These are phyloP conservation scores for Schizothecium vesticola DNA, from an alignment of 495 filamentous ascomycete species.

Conservation along the genomic window DNA sequence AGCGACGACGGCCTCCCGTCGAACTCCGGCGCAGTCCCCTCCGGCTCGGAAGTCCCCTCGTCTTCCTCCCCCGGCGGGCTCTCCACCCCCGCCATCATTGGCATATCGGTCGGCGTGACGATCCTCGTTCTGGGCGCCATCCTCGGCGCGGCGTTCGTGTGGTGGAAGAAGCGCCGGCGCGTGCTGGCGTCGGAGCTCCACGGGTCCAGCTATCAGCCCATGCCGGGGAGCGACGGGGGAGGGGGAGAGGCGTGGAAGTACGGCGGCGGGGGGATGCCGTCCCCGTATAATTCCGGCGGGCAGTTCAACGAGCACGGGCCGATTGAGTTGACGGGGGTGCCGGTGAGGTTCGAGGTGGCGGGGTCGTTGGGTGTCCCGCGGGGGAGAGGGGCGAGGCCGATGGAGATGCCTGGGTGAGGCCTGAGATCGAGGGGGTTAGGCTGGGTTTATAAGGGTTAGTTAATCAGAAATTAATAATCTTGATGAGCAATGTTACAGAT, in stretches of 20 bases:
- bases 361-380: not conserved
- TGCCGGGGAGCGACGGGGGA: not conserved
- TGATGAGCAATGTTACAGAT: not conserved
- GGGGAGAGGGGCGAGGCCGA: not conserved
- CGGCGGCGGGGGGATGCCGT: not conserved
- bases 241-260: not conserved
- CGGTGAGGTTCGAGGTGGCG: not conserved
- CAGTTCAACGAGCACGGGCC: not conserved
- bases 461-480: not conserved
- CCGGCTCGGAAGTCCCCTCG: not conserved
- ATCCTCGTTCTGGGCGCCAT: conserved; percentile 11
- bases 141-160: conserved; percentile 12
- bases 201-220: not conserved
- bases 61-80: not conserved
- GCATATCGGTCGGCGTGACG: conserved; percentile 17
- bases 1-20: not conserved
- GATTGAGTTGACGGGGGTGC: not conserved
- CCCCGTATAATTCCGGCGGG: not conserved
- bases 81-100: conserved; percentile 16
- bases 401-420: not conserved
- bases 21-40: not conserved
- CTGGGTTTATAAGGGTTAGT: not conserved
- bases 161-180: conserved; percentile 10
- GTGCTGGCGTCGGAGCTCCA: not conserved
- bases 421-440: too few species aligned